A percentile compares a stretch with the other conserved stretches of the same genome.
phyloP scores from a whole-genome alignment of 331 rosid species.

The Rosa hybrid region DNA sequence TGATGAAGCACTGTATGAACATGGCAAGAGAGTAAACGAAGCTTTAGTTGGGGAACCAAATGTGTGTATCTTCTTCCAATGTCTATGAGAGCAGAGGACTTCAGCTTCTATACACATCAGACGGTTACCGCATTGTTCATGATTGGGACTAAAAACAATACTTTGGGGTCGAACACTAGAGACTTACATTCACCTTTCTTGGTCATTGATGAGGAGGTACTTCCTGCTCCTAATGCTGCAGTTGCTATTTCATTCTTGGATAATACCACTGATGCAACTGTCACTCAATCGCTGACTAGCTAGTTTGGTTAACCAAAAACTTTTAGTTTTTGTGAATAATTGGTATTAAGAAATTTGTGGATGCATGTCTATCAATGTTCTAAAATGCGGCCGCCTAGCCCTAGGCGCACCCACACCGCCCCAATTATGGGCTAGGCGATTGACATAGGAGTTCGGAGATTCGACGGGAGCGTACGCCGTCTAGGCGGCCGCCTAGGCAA shows the following conservation, averaged over 20 bases:
- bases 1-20: conserved; percentile 43
- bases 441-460: too few species aligned
- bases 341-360: too few species aligned
- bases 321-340: too few species aligned
- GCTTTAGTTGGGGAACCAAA: conserved; percentile 37
- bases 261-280: background rate
- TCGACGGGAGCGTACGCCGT: too few species aligned
- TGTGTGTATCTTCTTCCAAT: conserved; percentile 40
- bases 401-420: too few species aligned
- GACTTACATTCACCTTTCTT: conserved; percentile 47
- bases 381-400: too few species aligned
- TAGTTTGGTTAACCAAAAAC: too few species aligned
- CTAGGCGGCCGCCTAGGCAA: too few species aligned
- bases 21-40: conserved; percentile 51
- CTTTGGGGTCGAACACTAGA: conserved; percentile 8
- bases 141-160: conserved; percentile 42
- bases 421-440: too few species aligned
- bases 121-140: conserved; percentile 43
- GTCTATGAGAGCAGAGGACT: conserved; percentile 56
- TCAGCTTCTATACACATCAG: conserved; percentile 52
- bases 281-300: too few species aligned
- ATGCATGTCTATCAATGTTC: too few species aligned
- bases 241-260: conserved; percentile 54
- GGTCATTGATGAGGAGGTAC: conserved; percentile 50
- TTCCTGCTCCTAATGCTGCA: conserved; percentile 57